Evolutionary conservation across 352 stramenopile genomes (phyloP).

Genomic region (Stramenopiles sp.): DNA sequence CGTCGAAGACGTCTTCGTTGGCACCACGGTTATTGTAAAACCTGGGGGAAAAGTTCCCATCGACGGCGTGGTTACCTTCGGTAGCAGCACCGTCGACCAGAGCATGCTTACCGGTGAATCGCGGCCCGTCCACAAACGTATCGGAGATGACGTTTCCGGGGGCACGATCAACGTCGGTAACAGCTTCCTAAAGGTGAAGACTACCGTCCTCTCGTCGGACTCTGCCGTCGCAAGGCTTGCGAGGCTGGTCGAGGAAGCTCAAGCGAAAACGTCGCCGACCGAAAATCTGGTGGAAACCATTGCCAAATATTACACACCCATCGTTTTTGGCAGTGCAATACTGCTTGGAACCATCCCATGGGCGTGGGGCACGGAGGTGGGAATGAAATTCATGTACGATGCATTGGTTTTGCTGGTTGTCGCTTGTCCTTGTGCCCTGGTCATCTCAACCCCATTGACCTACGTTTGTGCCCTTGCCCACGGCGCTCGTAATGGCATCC

Average conservation of each 20-base stretch:
- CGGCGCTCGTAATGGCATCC: slow-evolving; percentile 36
- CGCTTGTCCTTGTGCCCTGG: slow-evolving; percentile 46
- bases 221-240: slow-evolving; percentile 38
- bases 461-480: slow-evolving; percentile 40
- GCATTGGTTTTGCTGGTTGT: slow-evolving; percentile 45
- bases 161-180: slow-evolving; percentile 33
- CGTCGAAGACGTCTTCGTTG: slow-evolving; percentile 48
- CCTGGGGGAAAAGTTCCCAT: slow-evolving; percentile 74
- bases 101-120: slow-evolving; percentile 81
- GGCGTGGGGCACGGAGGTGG: slow-evolving; percentile 29
- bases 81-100: slow-evolving; percentile 65
- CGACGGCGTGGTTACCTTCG: slow-evolving; percentile 68
- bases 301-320: slow-evolving; percentile 39
- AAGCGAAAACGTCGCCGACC: slow-evolving; percentile 35
- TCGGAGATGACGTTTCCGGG: slow-evolving; percentile 31
- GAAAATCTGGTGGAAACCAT: slow-evolving; percentile 45
- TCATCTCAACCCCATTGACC: slow-evolving; percentile 42
- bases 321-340: slow-evolving; percentile 33
- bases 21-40: slow-evolving; percentile 59
- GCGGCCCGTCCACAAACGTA: slow-evolving; percentile 40
- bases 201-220: slow-evolving; percentile 33
- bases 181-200: slow-evolving; percentile 23
- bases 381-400: slow-evolving; percentile 32
- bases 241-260: slow-evolving; percentile 40
- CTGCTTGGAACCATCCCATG: slow-evolving; percentile 39